Evolutionary conservation across 2,329 filamentous ascomycete species (phyloP).

Genomic region (Neoascochyta sp.): DNA sequence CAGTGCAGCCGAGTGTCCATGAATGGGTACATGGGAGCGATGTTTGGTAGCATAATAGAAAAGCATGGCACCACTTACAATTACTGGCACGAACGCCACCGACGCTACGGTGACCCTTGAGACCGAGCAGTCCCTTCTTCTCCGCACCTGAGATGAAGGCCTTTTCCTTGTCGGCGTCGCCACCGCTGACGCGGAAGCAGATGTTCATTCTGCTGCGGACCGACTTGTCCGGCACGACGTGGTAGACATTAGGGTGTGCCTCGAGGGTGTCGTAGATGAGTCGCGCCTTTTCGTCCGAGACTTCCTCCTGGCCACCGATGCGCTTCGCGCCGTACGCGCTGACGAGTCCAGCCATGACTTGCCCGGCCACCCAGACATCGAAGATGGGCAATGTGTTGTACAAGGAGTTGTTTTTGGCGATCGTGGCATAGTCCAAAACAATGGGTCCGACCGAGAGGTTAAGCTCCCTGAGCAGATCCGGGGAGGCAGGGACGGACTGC

Average conservation of each 20-base stretch:
- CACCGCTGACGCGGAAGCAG: constrained; percentile 73
- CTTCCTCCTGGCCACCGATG: constrained; percentile 70
- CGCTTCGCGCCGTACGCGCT: constrained; percentile 60
- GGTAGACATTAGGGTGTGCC: constrained; percentile 67
- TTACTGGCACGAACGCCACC: constrained; percentile 83
- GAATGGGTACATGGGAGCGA: neutral
- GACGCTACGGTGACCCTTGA: constrained; percentile 86
- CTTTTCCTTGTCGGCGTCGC: constrained; percentile 69
- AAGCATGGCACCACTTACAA: constrained; percentile 49
- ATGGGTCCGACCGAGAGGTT: constrained; percentile 74
- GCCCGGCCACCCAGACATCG: constrained; percentile 85
- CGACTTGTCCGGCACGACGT: constrained; percentile 69
- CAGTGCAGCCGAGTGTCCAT: too few species aligned
- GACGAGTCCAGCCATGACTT: constrained; percentile 76
- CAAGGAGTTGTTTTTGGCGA: constrained; percentile 88
- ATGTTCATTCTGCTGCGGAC: constrained; percentile 91
- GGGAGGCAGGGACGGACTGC: constrained; percentile 53
- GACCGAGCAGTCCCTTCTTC: constrained; percentile 65
- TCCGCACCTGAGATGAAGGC: constrained; percentile 72
- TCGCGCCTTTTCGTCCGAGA: constrained; percentile 70
- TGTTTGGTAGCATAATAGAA: too few species aligned
- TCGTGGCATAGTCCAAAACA: constrained; percentile 76
- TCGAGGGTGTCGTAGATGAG: constrained; percentile 77
- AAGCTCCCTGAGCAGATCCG: constrained; percentile 68
- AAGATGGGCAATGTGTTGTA: constrained; percentile 97